phyloP scores from a whole-genome alignment of 345 rosid genomes.

The Salix suchowensis region DNA sequence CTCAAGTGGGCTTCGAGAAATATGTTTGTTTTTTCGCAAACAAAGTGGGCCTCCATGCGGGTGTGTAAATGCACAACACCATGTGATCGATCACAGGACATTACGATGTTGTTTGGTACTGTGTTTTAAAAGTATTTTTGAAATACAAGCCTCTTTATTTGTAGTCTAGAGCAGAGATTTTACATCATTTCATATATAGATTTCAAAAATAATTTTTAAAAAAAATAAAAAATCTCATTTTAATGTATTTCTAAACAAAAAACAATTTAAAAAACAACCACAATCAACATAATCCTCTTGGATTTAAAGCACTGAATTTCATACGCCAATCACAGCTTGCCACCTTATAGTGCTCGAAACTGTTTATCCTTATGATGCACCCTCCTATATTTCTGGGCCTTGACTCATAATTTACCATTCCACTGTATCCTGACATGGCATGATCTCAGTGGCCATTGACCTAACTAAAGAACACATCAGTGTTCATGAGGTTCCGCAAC shows the following conservation, averaged over 20 bases:
- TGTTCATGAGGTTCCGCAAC: neutral
- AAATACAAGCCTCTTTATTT: rapidly evolving
- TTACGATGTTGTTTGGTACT: neutral
- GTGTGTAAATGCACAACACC: slow-evolving; percentile 53
- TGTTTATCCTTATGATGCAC: neutral
- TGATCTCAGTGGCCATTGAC: neutral
- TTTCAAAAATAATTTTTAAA: no score
- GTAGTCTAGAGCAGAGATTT: no score
- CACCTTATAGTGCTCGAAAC: neutral
- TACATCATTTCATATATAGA: no score
- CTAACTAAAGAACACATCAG: neutral
- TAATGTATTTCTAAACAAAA: no score
- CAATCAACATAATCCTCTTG: slow-evolving; percentile 2
- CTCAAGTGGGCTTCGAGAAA: slow-evolving; percentile 54
- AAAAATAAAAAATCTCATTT: no score
- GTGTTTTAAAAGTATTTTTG: no score
- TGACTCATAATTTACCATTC: neutral
- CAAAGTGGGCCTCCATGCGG: slow-evolving; percentile 75
- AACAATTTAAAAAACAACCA: no score
- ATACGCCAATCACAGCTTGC: neutral
- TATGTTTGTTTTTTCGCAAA: slow-evolving; percentile 55
- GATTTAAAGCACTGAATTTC: slow-evolving; percentile 4
- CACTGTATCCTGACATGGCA: neutral
- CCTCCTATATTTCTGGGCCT: neutral
- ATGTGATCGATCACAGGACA: slow-evolving; percentile 58